phyloP scores from a whole-genome alignment of 2,329 filamentous ascomycete species.

The Apiospora phragmitis region DNA sequence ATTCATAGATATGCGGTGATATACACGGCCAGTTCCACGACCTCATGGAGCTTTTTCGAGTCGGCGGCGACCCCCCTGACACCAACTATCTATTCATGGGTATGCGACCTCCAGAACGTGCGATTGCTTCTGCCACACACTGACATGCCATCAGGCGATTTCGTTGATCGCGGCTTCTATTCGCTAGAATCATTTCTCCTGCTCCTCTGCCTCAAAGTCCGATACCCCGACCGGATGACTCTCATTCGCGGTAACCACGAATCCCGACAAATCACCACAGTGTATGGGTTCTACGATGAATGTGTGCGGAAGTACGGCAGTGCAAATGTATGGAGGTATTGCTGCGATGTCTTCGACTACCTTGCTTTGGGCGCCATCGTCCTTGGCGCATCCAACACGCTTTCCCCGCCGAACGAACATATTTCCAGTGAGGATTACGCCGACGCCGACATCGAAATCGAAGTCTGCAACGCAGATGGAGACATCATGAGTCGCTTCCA shows the following conservation, averaged over 20 bases:
- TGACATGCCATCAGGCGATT: constrained; percentile 66
- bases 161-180: constrained; percentile 97
- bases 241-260: constrained; percentile 99
- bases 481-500: constrained; percentile 74
- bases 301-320: constrained; percentile 99
- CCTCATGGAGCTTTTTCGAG: constrained; percentile 93
- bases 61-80: constrained; percentile 90
- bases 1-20: constrained; percentile 80
- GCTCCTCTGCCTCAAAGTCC: constrained; percentile 94
- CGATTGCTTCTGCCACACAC: background rate
- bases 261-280: constrained; percentile 97
- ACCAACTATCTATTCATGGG: constrained; percentile 98
- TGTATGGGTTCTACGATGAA: constrained; percentile 99
- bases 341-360: constrained; percentile 98
- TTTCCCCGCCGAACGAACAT: constrained; percentile 51
- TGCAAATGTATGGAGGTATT: constrained; percentile 99
- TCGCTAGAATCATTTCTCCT: constrained; percentile 97
- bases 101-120: constrained; percentile 34
- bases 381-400: constrained; percentile 75
- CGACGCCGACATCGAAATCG: constrained; percentile 82
- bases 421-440: constrained; percentile 47
- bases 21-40: constrained; percentile 98
- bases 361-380: constrained; percentile 87
- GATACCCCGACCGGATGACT: constrained; percentile 96
- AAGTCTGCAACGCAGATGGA: constrained; percentile 84